Evolutionary conservation across 2,329 filamentous ascomycete genomes (phyloP), one percentile per base, ranked within the genome.

Genomic region (Zasmidium cellare): DNA sequence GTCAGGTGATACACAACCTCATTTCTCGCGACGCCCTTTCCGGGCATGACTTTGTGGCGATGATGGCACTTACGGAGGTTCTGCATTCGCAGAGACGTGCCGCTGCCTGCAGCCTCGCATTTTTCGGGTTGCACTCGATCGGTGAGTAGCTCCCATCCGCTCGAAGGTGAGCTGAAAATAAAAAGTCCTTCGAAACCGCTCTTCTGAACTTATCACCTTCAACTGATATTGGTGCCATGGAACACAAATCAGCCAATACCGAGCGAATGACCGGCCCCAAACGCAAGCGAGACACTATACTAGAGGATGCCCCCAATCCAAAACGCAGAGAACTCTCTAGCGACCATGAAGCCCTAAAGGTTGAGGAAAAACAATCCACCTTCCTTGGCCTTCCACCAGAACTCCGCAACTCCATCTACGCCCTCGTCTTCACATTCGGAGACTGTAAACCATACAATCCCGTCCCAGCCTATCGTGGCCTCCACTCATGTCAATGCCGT

Each of bases 341-440:
- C 12, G 3, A 41, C 11, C 7, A 9, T 41, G 25, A 9, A 6
- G 16, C 16, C 35, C 35, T 16, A 9, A 14, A 9, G 7, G 6
- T 41, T 14, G 16, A 5, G 6, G 16, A 41, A 9, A 9, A 3
- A 2, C 47, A 19, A 35, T 23, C 47, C 2, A 50, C 16, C 31
- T 20, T 50, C 16, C 16, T 50, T 5, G 24, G 3, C 6, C 19
- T 50, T 24, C 47, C 47, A 19, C 5, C 23, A 35, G 47, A 49
- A 14, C 46, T 50, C 18, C 47, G 47, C 2, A 50, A 50, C 47
- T 9, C 23, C 47, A 35, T 50, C 47, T 50, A 35, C 47, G 24
- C 18, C 18, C 31, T 31, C 19, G 47, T 50, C 47, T 50, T 50
- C 24, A 31, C 24, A 5, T 9, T 19, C 24, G 47, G 24, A 3